Percentiles rank a stretch among this genome's conserved stretches.
Evolutionary conservation across 2,329 filamentous ascomycete species (phyloP).

Genomic region (Neonectria hederae): DNA sequence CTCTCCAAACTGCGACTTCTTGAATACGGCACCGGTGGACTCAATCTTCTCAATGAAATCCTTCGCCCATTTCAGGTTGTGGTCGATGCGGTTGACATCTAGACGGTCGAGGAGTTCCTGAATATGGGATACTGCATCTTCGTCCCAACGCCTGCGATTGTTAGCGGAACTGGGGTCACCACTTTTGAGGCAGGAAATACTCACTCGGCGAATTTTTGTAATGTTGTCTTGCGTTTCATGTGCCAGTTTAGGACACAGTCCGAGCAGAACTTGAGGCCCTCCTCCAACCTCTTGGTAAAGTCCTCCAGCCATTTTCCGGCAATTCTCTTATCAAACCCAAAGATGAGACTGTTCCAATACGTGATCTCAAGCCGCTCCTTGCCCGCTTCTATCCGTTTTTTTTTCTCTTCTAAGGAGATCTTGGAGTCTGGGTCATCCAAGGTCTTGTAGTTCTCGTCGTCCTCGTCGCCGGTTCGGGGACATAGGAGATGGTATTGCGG

Average conservation of each 20-base stretch:
- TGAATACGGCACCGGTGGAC: constrained; percentile 56
- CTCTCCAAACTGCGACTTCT: constrained; percentile 56
- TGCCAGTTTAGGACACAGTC: constrained; percentile 80
- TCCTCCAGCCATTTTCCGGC: constrained; percentile 67
- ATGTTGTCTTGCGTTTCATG: constrained; percentile 69
- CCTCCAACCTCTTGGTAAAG: constrained; percentile 66
- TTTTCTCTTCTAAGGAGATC: constrained; percentile 61
- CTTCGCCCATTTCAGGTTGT: constrained; percentile 66
- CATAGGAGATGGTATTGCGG: constrained; percentile 73
- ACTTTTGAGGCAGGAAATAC: constrained; percentile 29
- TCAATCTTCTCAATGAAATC: constrained; percentile 64
- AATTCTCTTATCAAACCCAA: constrained; percentile 71
- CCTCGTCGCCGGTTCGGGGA: constrained; percentile 70
- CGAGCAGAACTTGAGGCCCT: constrained; percentile 71
- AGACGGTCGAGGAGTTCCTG: constrained; percentile 65
- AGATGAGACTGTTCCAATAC: constrained; percentile 73
- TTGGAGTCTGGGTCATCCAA: constrained; percentile 60
- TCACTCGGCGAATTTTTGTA: constrained; percentile 70
- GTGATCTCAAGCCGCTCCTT: constrained; percentile 67
- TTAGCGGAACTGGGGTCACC: constrained; percentile 32
- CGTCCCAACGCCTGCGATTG: constrained; percentile 53
- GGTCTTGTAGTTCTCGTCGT: constrained; percentile 66
- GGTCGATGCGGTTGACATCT: constrained; percentile 70
- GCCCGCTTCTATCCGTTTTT: constrained; percentile 63
- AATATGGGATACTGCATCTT: constrained; percentile 62